A percentile compares a stretch with the other conserved stretches of the same genome.
These are phyloP conservation scores for Stevia rebaudiana DNA, from an alignment of 140 eudicot species.

Conservation along the genomic window DNA sequence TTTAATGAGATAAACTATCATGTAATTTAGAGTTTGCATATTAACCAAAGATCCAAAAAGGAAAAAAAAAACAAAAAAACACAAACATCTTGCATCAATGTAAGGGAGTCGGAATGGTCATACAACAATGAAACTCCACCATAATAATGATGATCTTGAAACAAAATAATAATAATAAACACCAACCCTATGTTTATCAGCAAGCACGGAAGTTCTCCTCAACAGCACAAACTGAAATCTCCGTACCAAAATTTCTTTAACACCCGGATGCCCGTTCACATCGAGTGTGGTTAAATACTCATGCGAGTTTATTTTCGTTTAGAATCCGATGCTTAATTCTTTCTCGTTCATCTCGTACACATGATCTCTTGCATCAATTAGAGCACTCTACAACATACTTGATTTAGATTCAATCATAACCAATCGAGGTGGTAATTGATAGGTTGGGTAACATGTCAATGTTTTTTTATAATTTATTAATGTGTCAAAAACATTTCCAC, in stretches of 20 bases:
- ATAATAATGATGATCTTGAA: not conserved
- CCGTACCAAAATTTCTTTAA: conserved; percentile 11
- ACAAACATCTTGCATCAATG: not conserved
- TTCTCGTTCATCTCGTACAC: conserved; percentile 89
- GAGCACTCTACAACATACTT: conserved; percentile 62
- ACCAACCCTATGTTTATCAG: not conserved
- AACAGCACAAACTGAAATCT: not conserved
- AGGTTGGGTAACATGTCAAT: not conserved
- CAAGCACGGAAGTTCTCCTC: conserved; percentile 4
- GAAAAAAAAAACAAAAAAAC: not conserved
- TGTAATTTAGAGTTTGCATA: not conserved
- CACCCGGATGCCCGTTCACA: not conserved
- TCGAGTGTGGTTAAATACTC: not conserved
- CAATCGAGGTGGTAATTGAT: not conserved
- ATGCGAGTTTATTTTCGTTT: conserved; percentile 16
- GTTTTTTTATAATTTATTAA: not conserved
- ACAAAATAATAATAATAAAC: not conserved
- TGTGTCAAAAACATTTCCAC: not conserved
- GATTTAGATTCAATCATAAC: conserved; percentile 9
- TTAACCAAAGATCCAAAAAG: not conserved
- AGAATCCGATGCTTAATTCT: conserved; percentile 59
- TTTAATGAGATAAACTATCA: not conserved
- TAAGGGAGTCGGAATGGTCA: not conserved
- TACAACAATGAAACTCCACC: not conserved
- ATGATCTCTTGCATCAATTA: conserved; percentile 85